phyloP scores from a whole-genome alignment of 805 yeast species.

The Candida xiaguanensis region DNA sequence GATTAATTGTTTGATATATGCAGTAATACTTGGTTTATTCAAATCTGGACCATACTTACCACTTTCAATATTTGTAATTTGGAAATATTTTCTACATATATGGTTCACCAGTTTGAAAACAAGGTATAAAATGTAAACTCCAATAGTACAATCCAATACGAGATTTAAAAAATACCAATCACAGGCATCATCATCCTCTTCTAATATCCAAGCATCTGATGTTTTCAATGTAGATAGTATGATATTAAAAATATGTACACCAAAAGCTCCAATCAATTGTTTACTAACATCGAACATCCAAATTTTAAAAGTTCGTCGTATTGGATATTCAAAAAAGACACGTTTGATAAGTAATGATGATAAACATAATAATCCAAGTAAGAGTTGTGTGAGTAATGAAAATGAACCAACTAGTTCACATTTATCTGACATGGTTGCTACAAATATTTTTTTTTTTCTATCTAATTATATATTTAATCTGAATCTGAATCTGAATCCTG shows the following conservation, averaged over 20 bases:
- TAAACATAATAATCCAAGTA: slow-evolving; percentile 74
- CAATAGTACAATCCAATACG: slow-evolving; percentile 88
- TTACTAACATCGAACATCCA: slow-evolving; percentile 91
- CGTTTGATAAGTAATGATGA: slow-evolving; percentile 73
- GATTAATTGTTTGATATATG: slow-evolving; percentile 67
- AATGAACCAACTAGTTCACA: slow-evolving; percentile 73
- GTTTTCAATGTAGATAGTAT: slow-evolving; percentile 61
- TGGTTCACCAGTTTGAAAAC: slow-evolving; percentile 46
- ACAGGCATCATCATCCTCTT: slow-evolving; percentile 52
- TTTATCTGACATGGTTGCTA: slow-evolving; percentile 13
- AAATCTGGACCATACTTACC: slow-evolving; percentile 65
- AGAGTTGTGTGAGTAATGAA: slow-evolving; percentile 71
- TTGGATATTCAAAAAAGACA: slow-evolving; percentile 65
- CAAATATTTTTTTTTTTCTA: slow-evolving; percentile 7
- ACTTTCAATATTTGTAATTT: slow-evolving; percentile 40
- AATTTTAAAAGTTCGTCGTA: slow-evolving; percentile 77
- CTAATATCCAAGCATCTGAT: slow-evolving; percentile 6
- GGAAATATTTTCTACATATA: slow-evolving; percentile 41
- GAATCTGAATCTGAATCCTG: slow-evolving; percentile 25
- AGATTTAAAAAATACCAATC: slow-evolving; percentile 92
- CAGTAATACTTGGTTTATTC: slow-evolving; percentile 47
- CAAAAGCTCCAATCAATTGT: slow-evolving; percentile 83
- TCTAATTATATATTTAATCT: slow-evolving; percentile 19
- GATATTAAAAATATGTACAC: slow-evolving; percentile 77
- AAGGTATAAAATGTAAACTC: slow-evolving; percentile 71